A percentile compares a stretch with the other conserved stretches of the same genome.
phyloP scores from a whole-genome alignment of 352 stramenopile genomes.

The Phytopythium helicoides region DNA sequence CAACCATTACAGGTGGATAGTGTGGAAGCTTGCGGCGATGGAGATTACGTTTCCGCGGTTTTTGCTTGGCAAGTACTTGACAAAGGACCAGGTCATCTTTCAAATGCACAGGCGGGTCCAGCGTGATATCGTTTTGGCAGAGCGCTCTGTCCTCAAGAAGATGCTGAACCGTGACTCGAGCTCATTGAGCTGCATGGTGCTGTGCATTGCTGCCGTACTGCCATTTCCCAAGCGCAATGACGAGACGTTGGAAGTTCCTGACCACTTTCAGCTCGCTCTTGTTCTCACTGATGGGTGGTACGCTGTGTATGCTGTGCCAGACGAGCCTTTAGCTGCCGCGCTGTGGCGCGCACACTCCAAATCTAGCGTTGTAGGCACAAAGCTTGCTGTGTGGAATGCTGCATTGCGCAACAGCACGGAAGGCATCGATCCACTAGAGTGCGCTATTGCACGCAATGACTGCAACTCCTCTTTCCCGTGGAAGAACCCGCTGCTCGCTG shows the following conservation, averaged over 20 bases:
- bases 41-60: slow-evolving; percentile 47
- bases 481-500: slow-evolving; percentile 43
- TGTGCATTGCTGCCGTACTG: slow-evolving; percentile 57
- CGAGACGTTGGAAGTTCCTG: slow-evolving; percentile 20
- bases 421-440: slow-evolving; percentile 67
- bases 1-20: slow-evolving; percentile 74
- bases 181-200: slow-evolving; percentile 58
- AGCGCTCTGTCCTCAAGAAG: slow-evolving; percentile 65
- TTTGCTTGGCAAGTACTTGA: slow-evolving; percentile 55
- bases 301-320: slow-evolving; percentile 55
- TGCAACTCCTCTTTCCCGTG: slow-evolving; percentile 15
- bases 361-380: slow-evolving; percentile 45
- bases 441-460: slow-evolving; percentile 31
- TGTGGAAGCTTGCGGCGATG: slow-evolving; percentile 67
- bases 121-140: slow-evolving; percentile 44
- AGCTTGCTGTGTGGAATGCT: slow-evolving; percentile 70
- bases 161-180: slow-evolving; percentile 66
- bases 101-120: slow-evolving; percentile 52
- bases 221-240: slow-evolving; percentile 25
- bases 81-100: slow-evolving; percentile 51
- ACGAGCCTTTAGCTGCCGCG: slow-evolving; percentile 29
- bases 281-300: slow-evolving; percentile 81
- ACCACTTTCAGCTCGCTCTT: slow-evolving; percentile 52
- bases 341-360: slow-evolving; percentile 48
- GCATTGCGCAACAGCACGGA: slow-evolving; percentile 58